phyloP scores from a whole-genome alignment of 169 alveolate genomes.

The Eimeria maxima region DNA sequence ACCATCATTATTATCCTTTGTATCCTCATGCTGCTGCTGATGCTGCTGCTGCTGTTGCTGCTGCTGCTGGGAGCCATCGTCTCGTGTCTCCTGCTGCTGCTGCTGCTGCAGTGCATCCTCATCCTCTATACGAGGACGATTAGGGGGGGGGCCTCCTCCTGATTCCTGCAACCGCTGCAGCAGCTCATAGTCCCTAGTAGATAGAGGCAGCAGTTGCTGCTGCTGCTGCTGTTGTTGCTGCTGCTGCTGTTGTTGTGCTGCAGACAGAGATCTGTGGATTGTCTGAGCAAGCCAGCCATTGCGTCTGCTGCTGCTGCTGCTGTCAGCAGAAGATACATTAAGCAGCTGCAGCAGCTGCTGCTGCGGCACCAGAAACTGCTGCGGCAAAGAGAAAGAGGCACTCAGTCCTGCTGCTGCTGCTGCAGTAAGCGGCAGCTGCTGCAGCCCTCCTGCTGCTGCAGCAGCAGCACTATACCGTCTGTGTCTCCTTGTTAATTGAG shows the following conservation, averaged over 20 bases:
- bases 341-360: conserved; percentile 43
- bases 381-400: conserved; percentile 1
- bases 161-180: conserved; percentile 45
- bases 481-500: background rate
- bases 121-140: too few relatives aligned
- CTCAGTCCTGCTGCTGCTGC: conserved; percentile 18
- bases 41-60: conserved; percentile 25
- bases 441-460: conserved; percentile 4
- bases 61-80: background rate
- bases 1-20: too few relatives aligned
- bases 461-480: background rate
- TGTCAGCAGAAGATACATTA: background rate
- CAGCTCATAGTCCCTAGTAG: conserved; percentile 23
- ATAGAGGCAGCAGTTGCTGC: conserved; percentile 43
- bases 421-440: background rate
- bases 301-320: conserved; percentile 55
- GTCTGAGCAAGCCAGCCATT: conserved; percentile 70
- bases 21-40: background rate
- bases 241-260: conserved; percentile 26
- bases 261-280: conserved; percentile 28
- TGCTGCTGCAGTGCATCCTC: background rate
- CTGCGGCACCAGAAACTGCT: conserved; percentile 39
- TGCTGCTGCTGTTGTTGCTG: too few relatives aligned
- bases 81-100: conserved; percentile 24
- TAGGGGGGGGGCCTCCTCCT: background rate